Percentiles rank a stretch among this genome's conserved stretches.
Conservation (phyloP, 257 asterid species). For the Solanum appendiculatum region DNA sequence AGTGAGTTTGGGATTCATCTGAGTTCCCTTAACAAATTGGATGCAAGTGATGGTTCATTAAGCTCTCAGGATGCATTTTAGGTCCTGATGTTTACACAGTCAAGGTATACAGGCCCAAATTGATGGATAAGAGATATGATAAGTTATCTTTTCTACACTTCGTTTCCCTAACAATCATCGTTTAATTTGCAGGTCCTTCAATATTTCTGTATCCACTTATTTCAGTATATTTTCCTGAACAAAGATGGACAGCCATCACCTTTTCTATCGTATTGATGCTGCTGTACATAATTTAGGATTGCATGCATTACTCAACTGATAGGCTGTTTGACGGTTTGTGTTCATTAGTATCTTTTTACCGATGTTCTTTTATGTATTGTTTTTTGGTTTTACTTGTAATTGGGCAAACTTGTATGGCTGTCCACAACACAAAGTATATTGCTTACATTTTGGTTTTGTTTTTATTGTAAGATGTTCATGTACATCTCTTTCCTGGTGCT, state of each 20-base stretch:
- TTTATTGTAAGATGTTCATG: no score
- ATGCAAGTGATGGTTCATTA: constrained; percentile 39
- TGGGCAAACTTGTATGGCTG: no score
- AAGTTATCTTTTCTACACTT: background rate
- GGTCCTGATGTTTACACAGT: constrained; percentile 46
- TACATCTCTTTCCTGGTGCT: no score
- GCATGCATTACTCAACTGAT: background rate
- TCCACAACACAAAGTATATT: no score
- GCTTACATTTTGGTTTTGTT: no score
- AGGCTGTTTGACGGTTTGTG: background rate
- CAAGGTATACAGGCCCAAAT: constrained; percentile 45
- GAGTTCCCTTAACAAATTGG: constrained; percentile 31
- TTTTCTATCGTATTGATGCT: background rate
- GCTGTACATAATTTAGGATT: background rate
- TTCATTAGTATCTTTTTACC: background rate
- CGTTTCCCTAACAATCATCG: no score
- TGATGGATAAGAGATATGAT: background rate
- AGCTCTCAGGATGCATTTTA: constrained; percentile 73
- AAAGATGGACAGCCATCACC: background rate
- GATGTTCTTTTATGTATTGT: no score
- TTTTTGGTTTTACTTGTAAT: no score
- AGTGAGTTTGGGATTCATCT: constrained; percentile 62
- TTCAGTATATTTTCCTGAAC: no score
- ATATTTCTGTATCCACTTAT: no score
- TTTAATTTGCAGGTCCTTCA: no score